These are phyloP conservation scores for Irpex lacteus DNA, from an alignment of 1,284 basidiomycete genomes.

Conservation along the genomic window DNA sequence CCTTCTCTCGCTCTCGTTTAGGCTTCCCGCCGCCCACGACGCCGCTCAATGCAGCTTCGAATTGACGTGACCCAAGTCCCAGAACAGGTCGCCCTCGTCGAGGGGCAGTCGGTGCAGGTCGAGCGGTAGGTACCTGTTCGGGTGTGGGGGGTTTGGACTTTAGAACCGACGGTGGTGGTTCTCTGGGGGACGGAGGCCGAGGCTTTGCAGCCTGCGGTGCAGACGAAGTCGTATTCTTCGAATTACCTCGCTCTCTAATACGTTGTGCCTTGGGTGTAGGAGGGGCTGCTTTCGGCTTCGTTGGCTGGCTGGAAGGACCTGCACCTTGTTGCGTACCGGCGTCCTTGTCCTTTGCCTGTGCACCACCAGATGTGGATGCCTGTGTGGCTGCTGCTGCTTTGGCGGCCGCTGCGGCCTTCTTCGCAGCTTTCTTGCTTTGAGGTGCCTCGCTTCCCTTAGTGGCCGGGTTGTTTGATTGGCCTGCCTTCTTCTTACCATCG, in stretches of 20 bases:
- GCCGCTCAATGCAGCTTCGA: slow-evolving; percentile 62
- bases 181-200: slow-evolving; percentile 8
- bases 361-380: slow-evolving; percentile 10
- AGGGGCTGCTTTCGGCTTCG: slow-evolving; percentile 6
- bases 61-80: slow-evolving; percentile 58
- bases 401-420: slow-evolving; percentile 36
- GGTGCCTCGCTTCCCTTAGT: slow-evolving; percentile 20
- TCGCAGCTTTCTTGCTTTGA: slow-evolving; percentile 38
- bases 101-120: slow-evolving; percentile 13
- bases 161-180: slow-evolving; percentile 8
- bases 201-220: slow-evolving; percentile 14
- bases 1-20: slow-evolving; percentile 27
- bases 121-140: slow-evolving; percentile 5
- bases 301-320: slow-evolving; percentile 5
- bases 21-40: slow-evolving; percentile 32
- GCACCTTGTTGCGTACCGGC: background rate
- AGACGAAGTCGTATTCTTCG: slow-evolving; percentile 4
- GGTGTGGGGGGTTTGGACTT: slow-evolving; percentile 16
- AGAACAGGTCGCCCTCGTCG: slow-evolving; percentile 52
- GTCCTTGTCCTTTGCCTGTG: slow-evolving; percentile 6
- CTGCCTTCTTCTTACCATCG: slow-evolving; percentile 49
- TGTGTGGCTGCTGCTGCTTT: slow-evolving; percentile 16
- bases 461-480: slow-evolving; percentile 6
- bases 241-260: slow-evolving; percentile 3
- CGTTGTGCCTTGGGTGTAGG: slow-evolving; percentile 10